A percentile compares a stretch with the other conserved stretches of the same genome.
Conservation (phyloP, 2,329 filamentous ascomycete species). For the Xylaria digitata region DNA sequence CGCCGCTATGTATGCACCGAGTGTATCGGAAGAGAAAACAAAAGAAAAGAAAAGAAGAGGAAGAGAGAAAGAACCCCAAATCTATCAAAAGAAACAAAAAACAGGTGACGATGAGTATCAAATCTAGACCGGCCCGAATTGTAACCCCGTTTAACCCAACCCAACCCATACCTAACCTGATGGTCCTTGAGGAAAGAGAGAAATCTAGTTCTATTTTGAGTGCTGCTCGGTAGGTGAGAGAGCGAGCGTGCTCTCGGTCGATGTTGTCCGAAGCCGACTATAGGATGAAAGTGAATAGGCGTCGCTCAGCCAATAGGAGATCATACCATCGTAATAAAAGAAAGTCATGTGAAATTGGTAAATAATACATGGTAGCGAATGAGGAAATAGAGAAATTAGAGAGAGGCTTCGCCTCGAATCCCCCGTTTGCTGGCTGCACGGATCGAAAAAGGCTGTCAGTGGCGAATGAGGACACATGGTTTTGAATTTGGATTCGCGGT, state of each 20-base stretch:
- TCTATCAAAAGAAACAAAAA: conserved; percentile 1
- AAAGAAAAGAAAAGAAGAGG: neutral
- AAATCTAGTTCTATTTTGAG: conserved; percentile 28
- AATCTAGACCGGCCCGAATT: conserved; percentile 2
- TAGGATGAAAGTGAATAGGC: neutral
- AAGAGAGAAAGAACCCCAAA: neutral
- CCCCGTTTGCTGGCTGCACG: too few species aligned
- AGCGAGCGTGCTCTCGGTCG: neutral
- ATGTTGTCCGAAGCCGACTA: neutral
- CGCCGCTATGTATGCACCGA: conserved; percentile 22
- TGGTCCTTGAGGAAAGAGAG: conserved; percentile 19
- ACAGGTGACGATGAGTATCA: neutral
- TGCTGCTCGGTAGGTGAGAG: neutral
- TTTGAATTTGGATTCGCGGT: neutral
- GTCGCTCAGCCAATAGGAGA: conserved; percentile 15
- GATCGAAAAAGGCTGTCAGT: neutral
- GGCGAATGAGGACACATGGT: conserved; percentile 1
- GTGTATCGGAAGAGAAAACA: neutral
- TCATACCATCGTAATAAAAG: neutral
- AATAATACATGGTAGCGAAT: conserved; percentile 14
- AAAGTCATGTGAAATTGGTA: neutral
- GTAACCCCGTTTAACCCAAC: neutral
- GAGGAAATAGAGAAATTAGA: neutral
- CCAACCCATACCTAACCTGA: neutral
- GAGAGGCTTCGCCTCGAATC: too few species aligned